Evolutionary conservation across 768 basidiomycete genomes (phyloP).

Genomic region (Leccinum boreale): DNA sequence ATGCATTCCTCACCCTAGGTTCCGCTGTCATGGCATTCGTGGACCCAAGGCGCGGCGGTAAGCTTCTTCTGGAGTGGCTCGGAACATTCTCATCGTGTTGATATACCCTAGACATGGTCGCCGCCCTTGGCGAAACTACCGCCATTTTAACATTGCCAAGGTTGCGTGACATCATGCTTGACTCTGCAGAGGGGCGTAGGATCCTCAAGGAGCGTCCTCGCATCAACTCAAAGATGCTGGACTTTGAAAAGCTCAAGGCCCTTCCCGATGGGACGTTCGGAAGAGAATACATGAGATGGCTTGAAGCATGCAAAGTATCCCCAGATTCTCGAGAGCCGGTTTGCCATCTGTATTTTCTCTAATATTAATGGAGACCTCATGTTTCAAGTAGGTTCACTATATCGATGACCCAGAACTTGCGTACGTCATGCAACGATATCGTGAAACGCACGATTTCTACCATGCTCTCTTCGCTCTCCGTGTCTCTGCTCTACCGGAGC

Average conservation of each 20-base stretch:
- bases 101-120: slow-evolving; percentile 79
- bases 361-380: background rate
- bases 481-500: slow-evolving; percentile 85
- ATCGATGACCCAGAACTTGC: slow-evolving; percentile 94
- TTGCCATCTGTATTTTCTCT: slow-evolving; percentile 19
- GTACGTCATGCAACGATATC: slow-evolving; percentile 97
- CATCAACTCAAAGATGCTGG: slow-evolving; percentile 71
- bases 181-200: slow-evolving; percentile 74
- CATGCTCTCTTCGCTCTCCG: slow-evolving; percentile 89
- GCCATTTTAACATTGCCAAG: slow-evolving; percentile 74
- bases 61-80: slow-evolving; percentile 22
- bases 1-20: slow-evolving; percentile 80
- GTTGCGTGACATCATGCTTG: slow-evolving; percentile 74
- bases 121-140: slow-evolving; percentile 90
- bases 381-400: slow-evolving; percentile 72
- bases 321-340: slow-evolving; percentile 95
- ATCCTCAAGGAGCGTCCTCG: slow-evolving; percentile 84
- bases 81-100: background rate
- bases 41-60: slow-evolving; percentile 84
- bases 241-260: slow-evolving; percentile 61
- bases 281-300: slow-evolving; percentile 83
- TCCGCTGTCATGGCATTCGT: slow-evolving; percentile 78
- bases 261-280: slow-evolving; percentile 84
- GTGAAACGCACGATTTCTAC: slow-evolving; percentile 97
- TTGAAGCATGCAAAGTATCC: slow-evolving; percentile 81